Conservation (phyloP, 2,329 filamentous ascomycete genomes). For the Monilinia fructigena region DNA sequence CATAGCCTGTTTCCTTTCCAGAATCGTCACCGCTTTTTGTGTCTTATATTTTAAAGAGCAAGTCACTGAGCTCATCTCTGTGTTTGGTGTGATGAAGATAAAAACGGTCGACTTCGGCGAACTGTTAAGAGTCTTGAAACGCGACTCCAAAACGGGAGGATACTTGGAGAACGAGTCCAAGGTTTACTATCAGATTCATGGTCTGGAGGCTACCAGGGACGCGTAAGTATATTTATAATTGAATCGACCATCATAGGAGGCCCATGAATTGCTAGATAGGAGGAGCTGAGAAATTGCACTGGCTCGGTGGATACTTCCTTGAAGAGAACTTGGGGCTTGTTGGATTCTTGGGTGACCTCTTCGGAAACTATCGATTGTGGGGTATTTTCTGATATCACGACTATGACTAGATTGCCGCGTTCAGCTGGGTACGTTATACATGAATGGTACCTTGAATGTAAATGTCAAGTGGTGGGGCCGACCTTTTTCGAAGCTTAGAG, state of each 20-base stretch:
- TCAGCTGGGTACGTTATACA: slow-evolving; percentile 1
- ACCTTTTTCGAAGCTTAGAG: too few species aligned
- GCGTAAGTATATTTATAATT: slow-evolving; percentile 3
- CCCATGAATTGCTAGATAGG: too few species aligned
- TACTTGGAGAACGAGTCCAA: neutral
- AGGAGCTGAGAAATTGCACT: neutral
- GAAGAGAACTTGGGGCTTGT: slow-evolving; percentile 12
- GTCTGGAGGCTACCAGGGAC: neutral
- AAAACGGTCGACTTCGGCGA: slow-evolving; percentile 6
- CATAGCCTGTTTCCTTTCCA: neutral
- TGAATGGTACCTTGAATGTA: neutral
- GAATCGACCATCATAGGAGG: neutral
- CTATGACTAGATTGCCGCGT: slow-evolving; percentile 3
- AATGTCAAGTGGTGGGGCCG: slow-evolving; percentile 1
- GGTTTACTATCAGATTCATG: neutral
- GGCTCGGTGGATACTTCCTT: neutral
- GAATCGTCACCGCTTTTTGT: too few species aligned
- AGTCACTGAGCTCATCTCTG: neutral
- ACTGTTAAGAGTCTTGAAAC: neutral
- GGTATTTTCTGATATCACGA: slow-evolving; percentile 5
- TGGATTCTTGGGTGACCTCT: slow-evolving; percentile 8
- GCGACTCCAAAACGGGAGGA: slow-evolving; percentile 6
- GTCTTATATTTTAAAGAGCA: slow-evolving; percentile 4
- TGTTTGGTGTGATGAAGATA: slow-evolving; percentile 7
- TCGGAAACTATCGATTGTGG: slow-evolving; percentile 6